Base-by-base conservation (phyloP, 225 moss, liverwort and hornwort species). In the Polytrichum formosum region DNA sequence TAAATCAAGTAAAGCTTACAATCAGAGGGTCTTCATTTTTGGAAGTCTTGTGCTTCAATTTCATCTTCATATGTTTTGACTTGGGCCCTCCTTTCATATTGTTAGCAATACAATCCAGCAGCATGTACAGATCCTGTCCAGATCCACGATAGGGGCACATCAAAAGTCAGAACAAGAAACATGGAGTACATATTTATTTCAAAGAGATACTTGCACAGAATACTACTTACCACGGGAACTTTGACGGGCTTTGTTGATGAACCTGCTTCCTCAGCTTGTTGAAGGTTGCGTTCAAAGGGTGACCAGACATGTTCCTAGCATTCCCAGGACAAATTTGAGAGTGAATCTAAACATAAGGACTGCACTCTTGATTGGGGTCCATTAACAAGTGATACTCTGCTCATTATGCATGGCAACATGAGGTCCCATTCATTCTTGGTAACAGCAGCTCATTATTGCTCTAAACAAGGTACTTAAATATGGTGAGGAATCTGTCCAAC, bases 231-330 rank as follows among this genome's bases (percentile, higher is more conserved):
- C 13, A 25, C 54, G 0, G 67, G 53, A 16, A 67, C 86, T 73
- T 46, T 76, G 58, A 53, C 66, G 26, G 68, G 71, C 30, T 64
- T 72, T 29, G 69, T 65, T 26, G 74, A 78, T 30, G 55, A 62
- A 54, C 22, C 72, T 58, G 21, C 18, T 18, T 67, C 55, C 68
- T 78, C 83, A 64, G 74, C 55, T 60, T 59, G 76, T 66, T 72
- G 71, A 21, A 37, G 59, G 56, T 18, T 31, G 23, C 29, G 65
- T 35, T 87, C 80, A 28, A 87, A 87, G 64, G 87, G 83, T 26
- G 83, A 87, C 87, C 87, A 87, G 28, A 83, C 81, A 35, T 87
- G 87, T 69, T 81, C 83, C 87, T 87, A 70, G 67, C 56, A 70
- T 65, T 68, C 72, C 46, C 46, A 46, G 13, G 3, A 46, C 46